Evolutionary conservation across 768 basidiomycete species (phyloP).

Genomic region (Leccinum fibrillosum): DNA sequence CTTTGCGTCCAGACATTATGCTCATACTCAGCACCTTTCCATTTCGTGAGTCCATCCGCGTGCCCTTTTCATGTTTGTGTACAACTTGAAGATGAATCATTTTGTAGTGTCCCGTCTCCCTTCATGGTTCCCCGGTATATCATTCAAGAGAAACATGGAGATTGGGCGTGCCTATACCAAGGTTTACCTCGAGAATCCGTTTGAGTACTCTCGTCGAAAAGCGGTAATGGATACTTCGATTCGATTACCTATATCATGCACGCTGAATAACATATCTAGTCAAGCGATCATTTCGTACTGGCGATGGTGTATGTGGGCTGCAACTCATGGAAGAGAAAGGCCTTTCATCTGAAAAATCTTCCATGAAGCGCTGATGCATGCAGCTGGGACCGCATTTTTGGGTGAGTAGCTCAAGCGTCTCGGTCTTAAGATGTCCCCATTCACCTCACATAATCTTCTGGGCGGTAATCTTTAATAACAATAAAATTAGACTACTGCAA

Average conservation of each 20-base stretch:
- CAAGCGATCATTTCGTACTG: neutral
- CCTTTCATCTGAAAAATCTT: neutral
- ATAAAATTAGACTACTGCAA: neutral
- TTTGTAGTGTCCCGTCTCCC: neutral
- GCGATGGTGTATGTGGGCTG: neutral
- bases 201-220: neutral
- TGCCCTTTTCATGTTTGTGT: neutral
- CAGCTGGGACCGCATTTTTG: neutral
- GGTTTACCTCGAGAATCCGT: conserved; percentile 2
- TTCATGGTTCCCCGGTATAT: neutral
- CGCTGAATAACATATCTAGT: neutral
- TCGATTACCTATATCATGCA: neutral
- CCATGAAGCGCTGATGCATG: neutral
- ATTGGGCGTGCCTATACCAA: neutral
- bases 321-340: neutral
- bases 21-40: neutral
- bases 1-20: neutral
- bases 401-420: neutral
- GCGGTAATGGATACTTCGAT: neutral
- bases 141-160: conserved; percentile 3
- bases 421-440: neutral
- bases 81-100: too few relatives aligned
- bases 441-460: neutral
- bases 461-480: neutral
- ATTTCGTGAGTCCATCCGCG: neutral